Evolutionary conservation across 441 rosid species (phyloP).

Genomic region (Oxalis stricta): DNA sequence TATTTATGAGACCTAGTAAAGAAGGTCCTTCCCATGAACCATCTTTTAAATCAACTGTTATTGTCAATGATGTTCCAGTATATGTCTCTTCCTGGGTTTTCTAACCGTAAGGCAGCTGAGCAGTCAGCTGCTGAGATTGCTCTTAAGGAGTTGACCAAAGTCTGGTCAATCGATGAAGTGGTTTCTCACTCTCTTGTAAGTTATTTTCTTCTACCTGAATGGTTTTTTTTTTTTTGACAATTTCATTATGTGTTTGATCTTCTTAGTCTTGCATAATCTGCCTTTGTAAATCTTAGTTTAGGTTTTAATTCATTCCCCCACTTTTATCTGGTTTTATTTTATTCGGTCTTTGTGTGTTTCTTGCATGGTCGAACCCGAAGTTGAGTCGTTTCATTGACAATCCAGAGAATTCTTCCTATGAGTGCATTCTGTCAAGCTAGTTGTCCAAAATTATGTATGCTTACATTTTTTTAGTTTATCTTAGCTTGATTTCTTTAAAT

Average conservation of each 20-base stretch:
- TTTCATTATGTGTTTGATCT: background rate
- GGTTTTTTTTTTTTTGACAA: background rate
- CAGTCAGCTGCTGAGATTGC: conserved; percentile 97
- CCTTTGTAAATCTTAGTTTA: background rate
- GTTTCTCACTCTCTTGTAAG: conserved; percentile 77
- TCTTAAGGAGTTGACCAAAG: conserved; percentile 51
- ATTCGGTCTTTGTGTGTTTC: background rate
- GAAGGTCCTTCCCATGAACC: conserved; percentile 88
- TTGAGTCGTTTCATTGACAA: too few species aligned
- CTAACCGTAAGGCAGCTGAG: conserved; percentile 84
- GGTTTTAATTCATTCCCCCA: too few species aligned
- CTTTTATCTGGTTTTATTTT: background rate
- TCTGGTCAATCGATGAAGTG: conserved; percentile 32
- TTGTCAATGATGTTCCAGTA: conserved; percentile 46
- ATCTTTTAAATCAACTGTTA: conserved; percentile 55
- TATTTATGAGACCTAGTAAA: conserved; percentile 56
- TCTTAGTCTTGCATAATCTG: background rate
- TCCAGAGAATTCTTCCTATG: too few species aligned
- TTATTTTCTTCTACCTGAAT: background rate
- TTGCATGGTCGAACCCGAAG: too few species aligned
- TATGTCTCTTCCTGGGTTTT: conserved; percentile 68
- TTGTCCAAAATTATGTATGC: background rate
- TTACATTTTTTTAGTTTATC: too few species aligned
- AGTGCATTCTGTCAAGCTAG: background rate
- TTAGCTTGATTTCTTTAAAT: background rate